A percentile compares a stretch with the other conserved stretches of the same genome.
Evolutionary conservation across 345 rosid species (phyloP).

Genomic region (Aquilaria malaccensis): DNA sequence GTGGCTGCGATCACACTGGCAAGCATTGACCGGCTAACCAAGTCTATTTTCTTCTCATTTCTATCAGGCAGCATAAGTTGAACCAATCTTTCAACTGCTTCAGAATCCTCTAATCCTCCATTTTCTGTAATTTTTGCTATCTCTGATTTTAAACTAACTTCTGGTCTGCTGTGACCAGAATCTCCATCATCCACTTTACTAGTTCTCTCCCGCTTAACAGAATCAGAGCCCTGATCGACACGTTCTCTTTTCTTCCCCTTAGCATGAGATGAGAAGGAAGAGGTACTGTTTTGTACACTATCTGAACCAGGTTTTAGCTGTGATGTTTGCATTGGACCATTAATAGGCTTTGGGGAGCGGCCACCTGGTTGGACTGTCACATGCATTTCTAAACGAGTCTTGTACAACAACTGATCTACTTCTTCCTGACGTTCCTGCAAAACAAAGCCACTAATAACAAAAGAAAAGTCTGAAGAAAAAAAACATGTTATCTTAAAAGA

Average conservation of each 20-base stretch:
- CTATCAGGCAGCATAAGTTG: slow-evolving; percentile 67
- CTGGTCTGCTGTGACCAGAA: slow-evolving; percentile 42
- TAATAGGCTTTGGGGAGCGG: slow-evolving; percentile 69
- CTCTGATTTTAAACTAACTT: slow-evolving; percentile 55
- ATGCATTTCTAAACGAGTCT: slow-evolving; percentile 71
- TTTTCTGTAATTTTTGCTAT: slow-evolving; percentile 65
- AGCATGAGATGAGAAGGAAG: slow-evolving; percentile 55
- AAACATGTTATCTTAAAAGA: neutral
- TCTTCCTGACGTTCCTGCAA: slow-evolving; percentile 61
- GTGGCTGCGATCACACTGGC: slow-evolving; percentile 76
- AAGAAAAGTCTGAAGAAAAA: neutral
- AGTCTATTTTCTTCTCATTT: slow-evolving; percentile 63
- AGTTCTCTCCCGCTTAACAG: slow-evolving; percentile 57
- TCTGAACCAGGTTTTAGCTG: slow-evolving; percentile 72
- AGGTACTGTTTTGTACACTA: slow-evolving; percentile 44
- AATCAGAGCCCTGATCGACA: slow-evolving; percentile 62
- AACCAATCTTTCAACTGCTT: slow-evolving; percentile 75
- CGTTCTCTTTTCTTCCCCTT: slow-evolving; percentile 96
- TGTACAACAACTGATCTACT: slow-evolving; percentile 66
- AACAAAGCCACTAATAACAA: slow-evolving; percentile 2
- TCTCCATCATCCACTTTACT: slow-evolving; percentile 56
- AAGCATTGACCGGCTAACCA: slow-evolving; percentile 53
- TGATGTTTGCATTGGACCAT: slow-evolving; percentile 67
- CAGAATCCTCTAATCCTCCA: slow-evolving; percentile 71
- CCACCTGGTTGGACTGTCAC: slow-evolving; percentile 71